phyloP scores from a whole-genome alignment of 768 basidiomycete genomes.

The Tylopilus vinaceipallidus region DNA sequence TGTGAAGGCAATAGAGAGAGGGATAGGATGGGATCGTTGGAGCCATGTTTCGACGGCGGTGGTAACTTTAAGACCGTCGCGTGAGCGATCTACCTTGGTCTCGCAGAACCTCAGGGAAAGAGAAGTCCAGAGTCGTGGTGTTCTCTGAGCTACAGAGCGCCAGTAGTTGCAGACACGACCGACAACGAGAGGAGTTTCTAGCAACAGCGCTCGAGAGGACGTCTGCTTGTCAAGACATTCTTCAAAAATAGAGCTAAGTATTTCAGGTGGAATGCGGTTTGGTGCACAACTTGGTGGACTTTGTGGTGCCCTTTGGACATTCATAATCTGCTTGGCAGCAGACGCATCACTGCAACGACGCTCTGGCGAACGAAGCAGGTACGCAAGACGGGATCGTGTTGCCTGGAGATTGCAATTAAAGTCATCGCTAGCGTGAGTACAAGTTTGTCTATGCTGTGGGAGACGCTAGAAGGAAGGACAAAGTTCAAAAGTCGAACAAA shows the following conservation, averaged over 20 bases:
- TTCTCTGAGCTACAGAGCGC: conserved; percentile 18
- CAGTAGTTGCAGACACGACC: conserved; percentile 26
- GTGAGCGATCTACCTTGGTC: conserved; percentile 18
- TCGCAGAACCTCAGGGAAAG: conserved; percentile 25
- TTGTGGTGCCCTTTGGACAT: not conserved
- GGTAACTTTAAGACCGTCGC: conserved; percentile 15
- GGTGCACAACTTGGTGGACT: not conserved
- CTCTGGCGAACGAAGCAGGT: not conserved
- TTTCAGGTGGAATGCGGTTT: conserved; percentile 32
- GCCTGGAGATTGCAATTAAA: not conserved
- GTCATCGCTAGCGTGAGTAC: not conserved
- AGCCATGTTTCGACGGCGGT: conserved; percentile 24
- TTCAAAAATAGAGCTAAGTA: conserved; percentile 36
- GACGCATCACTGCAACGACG: not conserved
- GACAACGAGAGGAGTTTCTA: conserved; percentile 24
- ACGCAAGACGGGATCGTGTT: not conserved
- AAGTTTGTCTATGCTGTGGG: not conserved
- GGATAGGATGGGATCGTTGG: conserved; percentile 17
- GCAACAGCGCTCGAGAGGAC: not conserved
- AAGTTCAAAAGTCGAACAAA: conserved; percentile 4
- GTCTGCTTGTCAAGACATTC: conserved; percentile 9
- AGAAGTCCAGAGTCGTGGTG: conserved; percentile 26
- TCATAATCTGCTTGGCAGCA: not conserved
- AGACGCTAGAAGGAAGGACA: not conserved
- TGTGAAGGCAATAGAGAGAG: conserved; percentile 25